Percentiles rank a stretch among this genome's conserved stretches.
Evolutionary conservation across 1,139 yeast species (phyloP).

Genomic region (Geotrichum citri-aurantii): DNA sequence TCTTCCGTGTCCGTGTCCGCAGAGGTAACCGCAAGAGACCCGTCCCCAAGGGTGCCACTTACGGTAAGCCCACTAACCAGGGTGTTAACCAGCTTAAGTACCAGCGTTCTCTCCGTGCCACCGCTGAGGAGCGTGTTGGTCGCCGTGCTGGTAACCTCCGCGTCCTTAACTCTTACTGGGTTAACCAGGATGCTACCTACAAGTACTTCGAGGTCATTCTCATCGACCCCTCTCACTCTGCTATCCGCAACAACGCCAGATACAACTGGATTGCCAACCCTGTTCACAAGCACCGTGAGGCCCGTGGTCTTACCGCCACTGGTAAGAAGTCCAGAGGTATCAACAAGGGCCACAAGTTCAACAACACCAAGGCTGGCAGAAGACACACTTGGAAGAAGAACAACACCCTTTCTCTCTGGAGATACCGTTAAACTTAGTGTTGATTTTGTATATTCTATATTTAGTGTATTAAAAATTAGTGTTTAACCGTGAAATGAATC

Average conservation of each 20-base stretch:
- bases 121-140: constrained; percentile 99
- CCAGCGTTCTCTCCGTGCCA: constrained; percentile 96
- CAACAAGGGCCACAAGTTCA: constrained; percentile 99
- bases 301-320: constrained; percentile 97
- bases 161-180: constrained; percentile 99
- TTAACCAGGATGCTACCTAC: constrained; percentile 99
- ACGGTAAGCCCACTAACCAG: constrained; percentile 99
- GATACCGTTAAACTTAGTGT: constrained; percentile 76
- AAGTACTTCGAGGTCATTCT: constrained; percentile 97
- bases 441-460: not conserved
- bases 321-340: constrained; percentile 99
- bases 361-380: constrained; percentile 96
- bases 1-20: constrained; percentile 98
- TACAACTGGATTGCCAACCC: constrained; percentile 99
- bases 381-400: constrained; percentile 99
- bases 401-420: constrained; percentile 98
- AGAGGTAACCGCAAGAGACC: constrained; percentile 99
- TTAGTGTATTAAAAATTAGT: not conserved
- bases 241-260: constrained; percentile 97
- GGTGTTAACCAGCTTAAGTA: constrained; percentile 99
- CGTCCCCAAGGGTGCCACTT: constrained; percentile 99
- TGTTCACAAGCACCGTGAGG: constrained; percentile 99
- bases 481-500: not conserved
- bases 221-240: constrained; percentile 97
- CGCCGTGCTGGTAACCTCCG: constrained; percentile 98